Base-by-base conservation (phyloP, 2,329 filamentous ascomycete species). In the Ophiostoma australiae region DNA sequence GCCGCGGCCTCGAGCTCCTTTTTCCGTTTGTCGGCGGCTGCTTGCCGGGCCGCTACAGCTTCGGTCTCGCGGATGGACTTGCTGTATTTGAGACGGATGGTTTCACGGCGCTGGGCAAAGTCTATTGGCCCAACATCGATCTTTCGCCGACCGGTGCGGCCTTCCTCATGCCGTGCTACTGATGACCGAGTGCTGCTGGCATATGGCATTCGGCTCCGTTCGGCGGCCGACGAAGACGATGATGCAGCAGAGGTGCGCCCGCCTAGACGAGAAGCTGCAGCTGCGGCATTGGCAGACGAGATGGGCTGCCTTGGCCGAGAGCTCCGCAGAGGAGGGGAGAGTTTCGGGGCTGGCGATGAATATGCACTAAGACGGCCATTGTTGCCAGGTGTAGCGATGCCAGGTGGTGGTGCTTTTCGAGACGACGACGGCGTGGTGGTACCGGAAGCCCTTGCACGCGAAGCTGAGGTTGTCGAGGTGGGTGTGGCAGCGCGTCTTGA, bases 11-110 rank as follows among this genome's bases (percentile, higher is more conserved):
- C 82, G 76, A 84, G 78, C 74, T 86, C 84, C 77, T 82, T 82
- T 76, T 80, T 84, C 73, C 83, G 81, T 74, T 83, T 85, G 73
- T 87, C 85, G 31, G 84, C 84, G 44, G 85, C 85, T 69, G 81
- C 81, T 77, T 84, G 81, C 76, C 84, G 83, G 69, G 83, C 84
- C 71, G 85, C 84, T n/a, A 82, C 80, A 72, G 86, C 89, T 77
- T 91, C 89, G 75, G 83, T 90, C 77, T 92, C 90, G 73, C 90
- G 87, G 67, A 95, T 89, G n/a, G 91, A 92, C 77, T 91, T 92
- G 75, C 89, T 94, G 79, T 96, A 94, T 17, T 92, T 93, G 71
- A 93, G 87, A 75, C 94, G 90, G 76, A 97, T 96, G 73, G 89
- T 89, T 77, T 93, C 90, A 75, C 93, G 86, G 69, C 92, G 87